Evolutionary conservation across 176 grass and related monocot genomes (phyloP).

Genomic region (Musa acuminata): DNA sequence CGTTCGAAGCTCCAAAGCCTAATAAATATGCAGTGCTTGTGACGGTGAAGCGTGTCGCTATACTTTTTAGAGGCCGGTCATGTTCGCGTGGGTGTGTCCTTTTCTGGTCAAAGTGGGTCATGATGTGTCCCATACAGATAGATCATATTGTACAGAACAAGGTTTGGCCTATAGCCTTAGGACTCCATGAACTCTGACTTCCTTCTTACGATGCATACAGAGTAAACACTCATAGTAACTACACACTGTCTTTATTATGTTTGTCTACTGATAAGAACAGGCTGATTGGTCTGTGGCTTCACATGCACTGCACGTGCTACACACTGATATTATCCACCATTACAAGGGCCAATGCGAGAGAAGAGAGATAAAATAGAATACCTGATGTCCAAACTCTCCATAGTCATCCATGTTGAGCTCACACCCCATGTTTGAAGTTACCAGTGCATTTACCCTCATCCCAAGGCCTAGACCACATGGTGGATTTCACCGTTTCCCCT

Average conservation of each 20-base stretch:
- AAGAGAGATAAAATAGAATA: neutral
- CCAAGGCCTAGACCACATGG: conserved; percentile 34
- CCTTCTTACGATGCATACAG: too few relatives aligned
- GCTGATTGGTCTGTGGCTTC: neutral
- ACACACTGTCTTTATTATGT: neutral
- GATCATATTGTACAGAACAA: neutral
- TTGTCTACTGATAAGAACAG: neutral
- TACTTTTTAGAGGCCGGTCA: neutral
- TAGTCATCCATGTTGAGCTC: conserved; percentile 15
- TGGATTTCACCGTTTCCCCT: conserved; percentile 25
- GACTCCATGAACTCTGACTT: too few relatives aligned
- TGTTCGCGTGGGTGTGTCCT: neutral
- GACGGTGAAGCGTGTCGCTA: conserved; percentile 10
- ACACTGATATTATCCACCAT: neutral
- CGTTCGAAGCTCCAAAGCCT: neutral
- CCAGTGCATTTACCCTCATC: conserved; percentile 29
- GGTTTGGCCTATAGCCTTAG: too few relatives aligned
- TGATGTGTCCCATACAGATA: neutral
- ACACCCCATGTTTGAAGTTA: conserved; percentile 9
- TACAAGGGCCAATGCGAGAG: neutral
- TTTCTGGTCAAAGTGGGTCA: neutral
- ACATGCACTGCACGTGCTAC: neutral
- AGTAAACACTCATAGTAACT: too few relatives aligned
- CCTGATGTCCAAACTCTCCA: neutral
- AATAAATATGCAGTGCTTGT: conserved; percentile 6